These are phyloP conservation scores for Calonectria naviculata DNA, from an alignment of 2,329 filamentous ascomycete species.

Conservation along the genomic window DNA sequence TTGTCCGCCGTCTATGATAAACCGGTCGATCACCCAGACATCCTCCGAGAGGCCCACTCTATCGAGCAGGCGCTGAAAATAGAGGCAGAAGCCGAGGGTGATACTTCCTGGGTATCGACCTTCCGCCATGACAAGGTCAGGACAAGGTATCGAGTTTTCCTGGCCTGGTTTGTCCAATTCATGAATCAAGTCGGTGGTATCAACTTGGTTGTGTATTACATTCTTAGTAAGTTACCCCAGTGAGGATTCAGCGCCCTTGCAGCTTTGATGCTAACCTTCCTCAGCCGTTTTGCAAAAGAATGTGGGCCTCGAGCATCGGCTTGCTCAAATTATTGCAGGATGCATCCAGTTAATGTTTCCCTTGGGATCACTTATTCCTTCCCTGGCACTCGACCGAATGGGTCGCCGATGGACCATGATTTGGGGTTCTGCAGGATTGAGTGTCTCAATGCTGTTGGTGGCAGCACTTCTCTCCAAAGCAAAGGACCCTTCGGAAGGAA, in stretches of 20 bases:
- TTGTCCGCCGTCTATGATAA: conserved; percentile 53
- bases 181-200: conserved; percentile 59
- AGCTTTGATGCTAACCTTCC: not conserved
- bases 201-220: conserved; percentile 55
- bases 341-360: conserved; percentile 51
- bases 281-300: conserved; percentile 23
- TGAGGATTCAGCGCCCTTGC: too few relatives aligned
- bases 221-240: conserved; percentile 36
- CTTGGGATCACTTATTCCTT: conserved; percentile 49
- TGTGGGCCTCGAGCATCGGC: conserved; percentile 23
- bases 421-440: conserved; percentile 44
- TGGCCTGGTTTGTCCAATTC: conserved; percentile 31
- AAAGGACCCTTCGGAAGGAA: conserved; percentile 7
- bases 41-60: conserved; percentile 45
- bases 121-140: conserved; percentile 29
- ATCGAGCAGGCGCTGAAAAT: conserved; percentile 55
- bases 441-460: conserved; percentile 30
- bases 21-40: conserved; percentile 46
- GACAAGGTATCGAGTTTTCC: conserved; percentile 24
- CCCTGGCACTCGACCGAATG: conserved; percentile 48
- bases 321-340: conserved; percentile 49
- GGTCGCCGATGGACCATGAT: conserved; percentile 55
- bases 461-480: conserved; percentile 25
- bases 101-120: conserved; percentile 52
- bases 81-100: conserved; percentile 43